Percentiles rank a stretch among this genome's conserved stretches.
Evolutionary conservation across 2,329 filamentous ascomycete genomes (phyloP).

Genomic region (Lasiodiplodia theobromae): DNA sequence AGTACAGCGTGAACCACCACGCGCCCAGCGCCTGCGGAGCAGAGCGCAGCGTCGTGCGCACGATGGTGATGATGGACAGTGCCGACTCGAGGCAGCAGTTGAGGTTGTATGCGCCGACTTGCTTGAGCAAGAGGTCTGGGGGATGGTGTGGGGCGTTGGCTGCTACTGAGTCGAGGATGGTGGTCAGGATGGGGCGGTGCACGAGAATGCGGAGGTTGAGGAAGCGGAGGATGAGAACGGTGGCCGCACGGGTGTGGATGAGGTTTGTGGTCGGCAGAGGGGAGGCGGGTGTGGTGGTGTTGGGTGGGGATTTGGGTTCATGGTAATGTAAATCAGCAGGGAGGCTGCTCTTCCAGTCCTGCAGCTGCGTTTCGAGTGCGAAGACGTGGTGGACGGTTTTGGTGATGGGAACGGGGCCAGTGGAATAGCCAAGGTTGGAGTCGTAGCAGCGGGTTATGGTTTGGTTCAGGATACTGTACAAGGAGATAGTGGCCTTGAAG

Average conservation of each 20-base stretch:
- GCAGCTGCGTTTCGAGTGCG: slow-evolving; percentile 49
- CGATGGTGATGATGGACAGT: slow-evolving; percentile 45
- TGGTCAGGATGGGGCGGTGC: slow-evolving; percentile 51
- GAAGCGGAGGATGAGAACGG: slow-evolving; percentile 55
- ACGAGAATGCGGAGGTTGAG: slow-evolving; percentile 52
- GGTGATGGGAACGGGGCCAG: slow-evolving; percentile 32
- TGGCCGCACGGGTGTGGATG: slow-evolving; percentile 44
- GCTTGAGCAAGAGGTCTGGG: slow-evolving; percentile 37
- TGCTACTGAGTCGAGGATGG: slow-evolving; percentile 42
- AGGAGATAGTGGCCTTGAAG: slow-evolving; percentile 47
- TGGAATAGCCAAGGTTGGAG: slow-evolving; percentile 52
- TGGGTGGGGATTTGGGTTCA: slow-evolving; percentile 15
- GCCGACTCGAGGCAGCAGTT: slow-evolving; percentile 45
- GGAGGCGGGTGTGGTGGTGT: neutral
- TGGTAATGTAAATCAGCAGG: slow-evolving; percentile 37
- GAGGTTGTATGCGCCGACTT: slow-evolving; percentile 45
- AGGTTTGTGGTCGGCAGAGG: no score
- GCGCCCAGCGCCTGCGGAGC: slow-evolving; percentile 42
- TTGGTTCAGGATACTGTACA: slow-evolving; percentile 43
- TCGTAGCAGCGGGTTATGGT: slow-evolving; percentile 37
- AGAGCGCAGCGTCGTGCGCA: slow-evolving; percentile 37
- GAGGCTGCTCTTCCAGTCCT: slow-evolving; percentile 48
- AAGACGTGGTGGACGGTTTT: slow-evolving; percentile 43
- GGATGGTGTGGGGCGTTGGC: slow-evolving; percentile 18
- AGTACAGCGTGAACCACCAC: slow-evolving; percentile 54